A percentile compares a stretch with the other conserved stretches of the same genome.
Evolutionary conservation across 192 early-diverging fungal species (phyloP).

Genomic region (Coemansia sp.): DNA sequence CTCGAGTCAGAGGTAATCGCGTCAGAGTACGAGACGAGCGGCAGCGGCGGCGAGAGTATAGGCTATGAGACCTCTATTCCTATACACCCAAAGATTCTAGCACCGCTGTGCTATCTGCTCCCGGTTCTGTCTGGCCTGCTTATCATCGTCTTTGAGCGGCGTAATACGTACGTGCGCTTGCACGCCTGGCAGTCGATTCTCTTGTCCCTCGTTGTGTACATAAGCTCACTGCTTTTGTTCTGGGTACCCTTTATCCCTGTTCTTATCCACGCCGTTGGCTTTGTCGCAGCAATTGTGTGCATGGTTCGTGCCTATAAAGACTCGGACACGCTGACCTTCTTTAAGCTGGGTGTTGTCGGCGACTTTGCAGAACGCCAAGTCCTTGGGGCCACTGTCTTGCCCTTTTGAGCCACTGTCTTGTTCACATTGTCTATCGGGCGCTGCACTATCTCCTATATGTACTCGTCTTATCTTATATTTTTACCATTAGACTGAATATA

Average conservation of each 20-base stretch:
- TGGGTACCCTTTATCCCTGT: constrained; percentile 37
- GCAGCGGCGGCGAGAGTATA: constrained; percentile 36
- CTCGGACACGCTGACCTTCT: constrained; percentile 49
- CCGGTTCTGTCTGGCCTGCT: constrained; percentile 31
- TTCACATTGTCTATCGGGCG: not conserved
- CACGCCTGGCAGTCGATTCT: constrained; percentile 52
- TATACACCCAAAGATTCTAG: constrained; percentile 49
- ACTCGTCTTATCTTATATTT: not conserved
- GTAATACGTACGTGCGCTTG: constrained; percentile 48
- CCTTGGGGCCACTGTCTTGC: constrained; percentile 45
- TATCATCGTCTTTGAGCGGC: constrained; percentile 39
- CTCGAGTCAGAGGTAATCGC: constrained; percentile 45
- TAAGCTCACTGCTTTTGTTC: constrained; percentile 40
- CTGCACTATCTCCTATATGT: not conserved
- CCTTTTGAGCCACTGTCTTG: constrained; percentile 18
- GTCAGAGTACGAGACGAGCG: constrained; percentile 16
- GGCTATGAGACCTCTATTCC: constrained; percentile 51
- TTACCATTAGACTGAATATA: not conserved
- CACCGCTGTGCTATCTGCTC: constrained; percentile 47
- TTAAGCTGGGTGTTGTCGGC: constrained; percentile 47
- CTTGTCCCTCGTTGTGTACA: constrained; percentile 21
- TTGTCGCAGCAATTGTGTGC: constrained; percentile 31
- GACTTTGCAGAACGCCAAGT: constrained; percentile 54
- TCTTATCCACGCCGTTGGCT: constrained; percentile 30
- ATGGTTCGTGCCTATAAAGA: constrained; percentile 44